Base-by-base conservation (phyloP, 116 monocot genomes). In the Trichopus zeylanicus region DNA sequence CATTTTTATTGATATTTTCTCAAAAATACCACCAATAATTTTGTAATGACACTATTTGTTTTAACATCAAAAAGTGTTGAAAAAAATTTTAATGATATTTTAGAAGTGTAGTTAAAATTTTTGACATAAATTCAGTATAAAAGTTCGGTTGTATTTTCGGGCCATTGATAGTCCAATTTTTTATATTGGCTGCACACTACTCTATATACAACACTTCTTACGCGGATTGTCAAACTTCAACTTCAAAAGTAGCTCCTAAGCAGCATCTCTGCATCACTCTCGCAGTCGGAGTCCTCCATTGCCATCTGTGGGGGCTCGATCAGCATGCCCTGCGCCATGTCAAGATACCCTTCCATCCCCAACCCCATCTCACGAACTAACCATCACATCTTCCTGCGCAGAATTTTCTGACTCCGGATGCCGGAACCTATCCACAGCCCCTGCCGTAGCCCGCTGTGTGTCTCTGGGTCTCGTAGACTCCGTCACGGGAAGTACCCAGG, bases 281-380 rank as follows among this genome's bases (percentile, higher is more conserved):
- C 65, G 6, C 26, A 56, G 7, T 65, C 71, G 1, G 56, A 68
- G n/a, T 26, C 13, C 25, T 15, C 10, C 12, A n/a, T n/a, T n/a
- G 21, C 7, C 35, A 48, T 16, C 46, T 24, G 29, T 29, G 46
- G 55, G 31, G 72, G 62, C 23, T 80, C 85, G 54, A 76, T 80
- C 16, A 85, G 70, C 80, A 85, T 56, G 31, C 80, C 85, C 46
- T 67, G 65, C 15, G 79, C 85, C 85, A 85, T 85, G 60, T 85
- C 80, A 46, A 67, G 30, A 24, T 76, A 85, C 2, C 64, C 78
- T 39, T 70, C 66, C 73, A 77, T 70, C 64, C 80, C 21, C 54
- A 59, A 26, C 42, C 61, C 68, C 48, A 57, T 5, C 55, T 72
- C 80, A 0, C 47, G n/a, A 19, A 39, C 18, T 18, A 15, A 5